Evolutionary conservation across 2,329 filamentous ascomycete species (phyloP), one percentile per base, ranked within the genome.

Genomic region (Lasiodiplodia sp.): DNA sequence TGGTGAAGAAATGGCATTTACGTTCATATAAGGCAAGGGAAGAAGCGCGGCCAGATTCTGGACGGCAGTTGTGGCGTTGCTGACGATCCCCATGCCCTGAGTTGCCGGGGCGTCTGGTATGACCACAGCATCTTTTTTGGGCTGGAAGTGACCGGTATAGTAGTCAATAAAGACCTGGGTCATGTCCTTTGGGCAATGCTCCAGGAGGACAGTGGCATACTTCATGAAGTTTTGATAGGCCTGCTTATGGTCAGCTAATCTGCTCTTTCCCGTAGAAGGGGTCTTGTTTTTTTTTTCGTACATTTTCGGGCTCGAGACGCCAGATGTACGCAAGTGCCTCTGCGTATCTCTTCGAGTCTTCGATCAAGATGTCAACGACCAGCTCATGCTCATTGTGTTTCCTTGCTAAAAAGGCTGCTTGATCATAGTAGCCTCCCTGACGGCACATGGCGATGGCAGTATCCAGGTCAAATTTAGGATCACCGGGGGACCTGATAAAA

Each of bases 381-480:
- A 98, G 84, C 69, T 97, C 94, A 71, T 93, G 93, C 78, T 99
- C 96, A 6, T 93, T 92, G 75, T 99, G 94, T 78, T 97, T 95
- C 69, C 94, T 92, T 7, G 96, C 96, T 47, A 99, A 86, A 75
- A 97, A 99, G 4, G 95, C 96, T 16, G 96, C 96, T 82, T 99
- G 96, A 69, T 98, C 94, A 75, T 91, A 97, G 79, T 99, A 99
- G 0, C 96, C 95, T 12, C 95, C 96, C 81, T 99, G 96, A 34
- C 96, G 89, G 76, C 96, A 99, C 94, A 99, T 97, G 2, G 91
- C 89, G 71, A 99, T 99, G 16, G 96, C 96, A 1, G 96, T 99
- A 73, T 99, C 96, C 2, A 98, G 85, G 78, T 99, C 96, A 75
- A 99, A 99, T 75, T 96, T 97, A 52, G 97, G 86, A 74, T 97